Percentiles rank a stretch among this genome's conserved stretches.
Conservation (phyloP, 164 flowering plant species). For the Vitis riparia region DNA sequence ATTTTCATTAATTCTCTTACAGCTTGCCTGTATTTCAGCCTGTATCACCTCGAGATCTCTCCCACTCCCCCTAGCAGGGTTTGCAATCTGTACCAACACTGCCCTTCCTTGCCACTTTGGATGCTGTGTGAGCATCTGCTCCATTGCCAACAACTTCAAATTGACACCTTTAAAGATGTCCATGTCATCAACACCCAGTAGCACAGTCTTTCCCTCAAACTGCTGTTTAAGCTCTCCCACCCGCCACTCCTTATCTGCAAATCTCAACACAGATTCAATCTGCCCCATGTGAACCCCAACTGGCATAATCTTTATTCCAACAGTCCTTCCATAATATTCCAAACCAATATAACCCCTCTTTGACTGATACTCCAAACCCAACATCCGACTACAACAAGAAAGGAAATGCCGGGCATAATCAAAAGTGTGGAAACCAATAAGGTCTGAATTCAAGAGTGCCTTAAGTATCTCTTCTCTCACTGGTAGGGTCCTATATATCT, state of each 20-base stretch:
- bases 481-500: slow-evolving; percentile 77
- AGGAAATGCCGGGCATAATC: slow-evolving; percentile 90
- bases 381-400: slow-evolving; percentile 81
- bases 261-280: slow-evolving; percentile 58
- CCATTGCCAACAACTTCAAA: slow-evolving; percentile 79
- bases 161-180: slow-evolving; percentile 80
- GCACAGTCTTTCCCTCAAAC: slow-evolving; percentile 68
- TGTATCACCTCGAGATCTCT: slow-evolving; percentile 62
- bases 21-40: slow-evolving; percentile 50
- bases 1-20: slow-evolving; percentile 55
- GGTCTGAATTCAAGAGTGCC: slow-evolving; percentile 63
- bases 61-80: slow-evolving; percentile 77
- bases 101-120: slow-evolving; percentile 77
- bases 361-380: slow-evolving; percentile 78
- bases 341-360: slow-evolving; percentile 79
- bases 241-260: slow-evolving; percentile 64
- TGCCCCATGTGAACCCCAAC: slow-evolving; percentile 81
- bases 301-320: slow-evolving; percentile 80
- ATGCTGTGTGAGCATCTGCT: slow-evolving; percentile 62
- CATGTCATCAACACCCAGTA: slow-evolving; percentile 84
- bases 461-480: slow-evolving; percentile 77
- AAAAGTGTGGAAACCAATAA: slow-evolving; percentile 83
- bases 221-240: slow-evolving; percentile 63
- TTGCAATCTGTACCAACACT: slow-evolving; percentile 69
- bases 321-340: slow-evolving; percentile 74